These are phyloP conservation scores for Macrophomina phaseolina DNA, from an alignment of 2,329 filamentous ascomycete genomes.

Conservation along the genomic window DNA sequence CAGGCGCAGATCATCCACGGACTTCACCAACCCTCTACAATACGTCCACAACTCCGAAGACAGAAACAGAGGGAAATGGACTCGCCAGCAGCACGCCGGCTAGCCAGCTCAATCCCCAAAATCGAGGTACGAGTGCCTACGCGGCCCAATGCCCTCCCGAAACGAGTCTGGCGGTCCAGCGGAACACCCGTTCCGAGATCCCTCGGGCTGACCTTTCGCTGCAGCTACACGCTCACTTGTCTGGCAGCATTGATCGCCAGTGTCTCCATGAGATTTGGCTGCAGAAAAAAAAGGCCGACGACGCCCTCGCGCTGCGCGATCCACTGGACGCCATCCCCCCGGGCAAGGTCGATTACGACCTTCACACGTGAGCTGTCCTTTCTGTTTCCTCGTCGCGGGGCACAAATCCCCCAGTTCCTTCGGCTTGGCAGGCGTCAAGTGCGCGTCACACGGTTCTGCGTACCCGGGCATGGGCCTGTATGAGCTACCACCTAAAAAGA, in stretches of 20 bases:
- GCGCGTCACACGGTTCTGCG: background rate
- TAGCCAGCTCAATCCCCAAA: conserved; percentile 49
- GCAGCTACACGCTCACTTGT: conserved; percentile 81
- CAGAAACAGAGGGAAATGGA: background rate
- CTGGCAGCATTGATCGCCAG: conserved; percentile 75
- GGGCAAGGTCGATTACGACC: conserved; percentile 73
- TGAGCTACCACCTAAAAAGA: background rate
- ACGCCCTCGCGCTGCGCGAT: conserved; percentile 65
- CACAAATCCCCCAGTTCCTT: conserved; percentile 2
- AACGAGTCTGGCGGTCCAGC: conserved; percentile 7
- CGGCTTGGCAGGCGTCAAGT: conserved; percentile 3
- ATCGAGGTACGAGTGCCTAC: conserved; percentile 43
- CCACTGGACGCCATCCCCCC: conserved; percentile 71
- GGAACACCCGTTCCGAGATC: conserved; percentile 31
- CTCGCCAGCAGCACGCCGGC: conserved; percentile 32
- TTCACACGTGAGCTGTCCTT: conserved; percentile 63
- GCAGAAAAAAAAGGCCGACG: conserved; percentile 58
- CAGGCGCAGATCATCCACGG: too few relatives aligned
- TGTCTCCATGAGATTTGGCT: conserved; percentile 78
- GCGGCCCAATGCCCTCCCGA: conserved; percentile 30
- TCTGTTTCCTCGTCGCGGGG: background rate
- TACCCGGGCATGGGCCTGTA: background rate
- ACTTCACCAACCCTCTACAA: too few relatives aligned
- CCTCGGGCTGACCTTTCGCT: conserved; percentile 33
- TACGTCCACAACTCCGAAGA: too few relatives aligned